Base-by-base conservation (phyloP, 2,329 filamentous ascomycete genomes). In the Aspergillus calidoustus region DNA sequence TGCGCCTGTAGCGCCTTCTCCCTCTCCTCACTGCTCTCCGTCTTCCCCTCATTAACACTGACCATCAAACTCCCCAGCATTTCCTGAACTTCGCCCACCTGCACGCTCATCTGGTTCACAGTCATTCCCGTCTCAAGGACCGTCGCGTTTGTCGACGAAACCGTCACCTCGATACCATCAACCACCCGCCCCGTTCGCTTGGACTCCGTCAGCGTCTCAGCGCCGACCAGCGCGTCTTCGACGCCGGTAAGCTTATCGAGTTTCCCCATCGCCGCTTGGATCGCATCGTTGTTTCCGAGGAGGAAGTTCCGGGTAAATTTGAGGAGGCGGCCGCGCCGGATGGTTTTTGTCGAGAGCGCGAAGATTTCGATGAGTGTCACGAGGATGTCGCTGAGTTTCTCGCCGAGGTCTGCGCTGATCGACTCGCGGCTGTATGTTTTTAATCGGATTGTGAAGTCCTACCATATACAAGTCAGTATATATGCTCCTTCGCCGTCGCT, bases 351-450 rank as follows among this genome's bases (percentile, higher is more conserved):
- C 0, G 81, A 77, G 0, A 81, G 65, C 8, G 82, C 74, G 31
- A 83, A 75, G 4, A 83, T 78, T 59, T 83, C 77, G 41, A 83
- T 80, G 0, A 83, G 61, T 0, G 79, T 75, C 0, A 77, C 77
- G 2, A 83, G 71, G 7, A 83, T 81, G 2, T 74, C 70, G 15
- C 77, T 75, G 3, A 82, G 69, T 58, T 82, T 81, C 17, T 74
- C 68, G 13, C 75, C 69, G 11, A 64, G 43, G 28, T 59, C 59
- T 1, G 48, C 52, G 3, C 59, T 59, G 3, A 64, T 57, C 4
- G 25, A 47, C 23, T 64, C 59, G 1, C 13, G 55, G 9, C 44
- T 57, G 34, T 64, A 64, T 3, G 49, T 57, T 48, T 62, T 57
- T 7, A 64, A 28, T 3, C 62, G 62, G 19, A 62, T 62, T 1